A percentile compares a stretch with the other conserved stretches of the same genome.
Evolutionary conservation across 2,329 filamentous ascomycete species (phyloP).

Genomic region (Lachnellula cervina): DNA sequence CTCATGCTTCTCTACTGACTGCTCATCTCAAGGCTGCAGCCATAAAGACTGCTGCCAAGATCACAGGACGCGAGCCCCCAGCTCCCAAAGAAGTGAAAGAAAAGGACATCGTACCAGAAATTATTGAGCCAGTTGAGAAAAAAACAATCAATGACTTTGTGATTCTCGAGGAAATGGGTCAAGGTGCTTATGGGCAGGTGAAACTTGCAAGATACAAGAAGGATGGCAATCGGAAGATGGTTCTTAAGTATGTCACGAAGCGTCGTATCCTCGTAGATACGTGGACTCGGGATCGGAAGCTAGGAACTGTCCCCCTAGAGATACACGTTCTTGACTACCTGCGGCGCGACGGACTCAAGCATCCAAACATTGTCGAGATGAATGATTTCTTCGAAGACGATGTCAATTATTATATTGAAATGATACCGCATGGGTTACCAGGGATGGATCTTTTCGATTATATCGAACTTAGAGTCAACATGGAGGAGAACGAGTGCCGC

Average conservation of each 20-base stretch:
- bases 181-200: conserved; percentile 95
- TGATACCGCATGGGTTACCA: conserved; percentile 88
- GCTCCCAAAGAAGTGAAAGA: conserved; percentile 30
- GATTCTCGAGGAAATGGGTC: conserved; percentile 96
- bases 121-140: conserved; percentile 49
- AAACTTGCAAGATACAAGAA: conserved; percentile 87
- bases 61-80: conserved; percentile 40
- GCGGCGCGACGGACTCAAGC: conserved; percentile 62
- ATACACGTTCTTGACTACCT: conserved; percentile 96
- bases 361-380: conserved; percentile 70
- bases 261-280: conserved; percentile 94
- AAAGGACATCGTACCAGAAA: conserved; percentile 24
- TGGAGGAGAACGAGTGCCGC: conserved; percentile 90
- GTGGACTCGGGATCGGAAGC: conserved; percentile 88
- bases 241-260: conserved; percentile 97
- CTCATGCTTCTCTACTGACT: conserved; percentile 46
- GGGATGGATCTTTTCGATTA: conserved; percentile 99
- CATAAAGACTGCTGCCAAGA: conserved; percentile 48
- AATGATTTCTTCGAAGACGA: conserved; percentile 73
- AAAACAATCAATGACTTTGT: conserved; percentile 86
- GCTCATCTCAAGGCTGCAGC: conserved; percentile 54
- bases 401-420: conserved; percentile 97
- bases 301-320: conserved; percentile 92
- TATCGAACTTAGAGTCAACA: conserved; percentile 91
- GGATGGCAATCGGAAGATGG: conserved; percentile 71